Conservation (phyloP, 1,284 basidiomycete genomes). For the Trametes pubescens region DNA sequence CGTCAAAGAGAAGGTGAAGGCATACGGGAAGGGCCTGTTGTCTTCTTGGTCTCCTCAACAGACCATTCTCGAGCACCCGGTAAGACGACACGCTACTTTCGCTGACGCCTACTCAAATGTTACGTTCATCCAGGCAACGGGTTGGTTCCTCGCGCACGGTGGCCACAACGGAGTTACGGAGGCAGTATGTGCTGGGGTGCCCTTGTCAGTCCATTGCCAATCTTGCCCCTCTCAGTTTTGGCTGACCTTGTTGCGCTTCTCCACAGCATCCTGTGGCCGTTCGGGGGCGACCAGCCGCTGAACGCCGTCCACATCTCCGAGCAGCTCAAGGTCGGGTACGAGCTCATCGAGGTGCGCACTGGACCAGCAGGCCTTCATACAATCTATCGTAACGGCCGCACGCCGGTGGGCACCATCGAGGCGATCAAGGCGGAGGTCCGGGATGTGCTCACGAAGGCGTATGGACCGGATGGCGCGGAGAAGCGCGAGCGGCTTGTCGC, state of each 20-base stretch:
- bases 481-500: conserved; percentile 29
- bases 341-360: conserved; percentile 37
- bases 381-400: conserved; percentile 28
- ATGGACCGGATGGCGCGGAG: conserved; percentile 29
- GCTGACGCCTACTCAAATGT: background rate
- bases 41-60: conserved; percentile 38
- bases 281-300: conserved; percentile 37
- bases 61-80: conserved; percentile 36
- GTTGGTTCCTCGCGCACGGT: conserved; percentile 36
- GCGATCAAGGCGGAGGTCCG: conserved; percentile 28
- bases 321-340: conserved; percentile 35
- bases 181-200: conserved; percentile 28
- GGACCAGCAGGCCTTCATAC: conserved; percentile 29
- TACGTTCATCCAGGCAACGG: conserved; percentile 24
- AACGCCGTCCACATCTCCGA: conserved; percentile 36
- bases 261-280: conserved; percentile 39
- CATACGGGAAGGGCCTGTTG: conserved; percentile 32
- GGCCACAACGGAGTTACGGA: conserved; percentile 37
- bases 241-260: background rate
- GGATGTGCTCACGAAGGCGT: conserved; percentile 28
- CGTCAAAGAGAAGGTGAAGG: conserved; percentile 29
- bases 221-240: background rate
- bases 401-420: conserved; percentile 29
- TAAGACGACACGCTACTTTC: conserved; percentile 11
- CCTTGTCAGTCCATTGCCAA: conserved; percentile 24